Conservation (phyloP, 148 eudicot genomes). For the Oxyria digyna region DNA sequence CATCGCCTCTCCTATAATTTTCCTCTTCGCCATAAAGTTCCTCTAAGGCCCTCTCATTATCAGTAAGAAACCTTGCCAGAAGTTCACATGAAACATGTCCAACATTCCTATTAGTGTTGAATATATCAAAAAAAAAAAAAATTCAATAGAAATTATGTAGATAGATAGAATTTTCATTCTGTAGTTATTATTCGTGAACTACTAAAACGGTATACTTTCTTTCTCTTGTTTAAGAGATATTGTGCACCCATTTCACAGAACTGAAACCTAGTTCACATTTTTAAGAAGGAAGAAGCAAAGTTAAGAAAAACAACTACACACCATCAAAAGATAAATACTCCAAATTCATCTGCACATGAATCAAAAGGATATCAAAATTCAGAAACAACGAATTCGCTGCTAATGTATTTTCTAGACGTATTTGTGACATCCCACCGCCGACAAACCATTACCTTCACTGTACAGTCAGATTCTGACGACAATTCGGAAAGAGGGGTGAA, state of each 20-base stretch:
- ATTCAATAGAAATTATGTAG: background rate
- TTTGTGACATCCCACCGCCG: too few species aligned
- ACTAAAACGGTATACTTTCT: background rate
- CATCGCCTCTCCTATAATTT: slow-evolving; percentile 54
- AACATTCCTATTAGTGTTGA: background rate
- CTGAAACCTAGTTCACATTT: background rate
- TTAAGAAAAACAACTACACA: slow-evolving; percentile 16
- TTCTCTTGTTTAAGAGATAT: background rate
- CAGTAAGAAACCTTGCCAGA: slow-evolving; percentile 66
- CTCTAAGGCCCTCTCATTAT: slow-evolving; percentile 80
- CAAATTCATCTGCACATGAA: slow-evolving; percentile 84
- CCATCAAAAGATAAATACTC: slow-evolving; percentile 93
- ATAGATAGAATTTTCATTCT: background rate
- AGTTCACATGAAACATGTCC: slow-evolving; percentile 12
- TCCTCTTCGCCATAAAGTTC: slow-evolving; percentile 90
- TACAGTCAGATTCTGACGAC: too few species aligned
- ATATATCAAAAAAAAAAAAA: background rate
- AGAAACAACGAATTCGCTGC: too few species aligned
- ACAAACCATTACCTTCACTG: too few species aligned
- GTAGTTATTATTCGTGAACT: background rate
- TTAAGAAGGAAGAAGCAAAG: background rate
- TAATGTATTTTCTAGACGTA: too few species aligned
- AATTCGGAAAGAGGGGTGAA: too few species aligned
- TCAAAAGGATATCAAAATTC: slow-evolving; percentile 8
- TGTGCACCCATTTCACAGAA: background rate